Conservation (phyloP, 1,139 yeast species). For the Geotrichum candidum region DNA sequence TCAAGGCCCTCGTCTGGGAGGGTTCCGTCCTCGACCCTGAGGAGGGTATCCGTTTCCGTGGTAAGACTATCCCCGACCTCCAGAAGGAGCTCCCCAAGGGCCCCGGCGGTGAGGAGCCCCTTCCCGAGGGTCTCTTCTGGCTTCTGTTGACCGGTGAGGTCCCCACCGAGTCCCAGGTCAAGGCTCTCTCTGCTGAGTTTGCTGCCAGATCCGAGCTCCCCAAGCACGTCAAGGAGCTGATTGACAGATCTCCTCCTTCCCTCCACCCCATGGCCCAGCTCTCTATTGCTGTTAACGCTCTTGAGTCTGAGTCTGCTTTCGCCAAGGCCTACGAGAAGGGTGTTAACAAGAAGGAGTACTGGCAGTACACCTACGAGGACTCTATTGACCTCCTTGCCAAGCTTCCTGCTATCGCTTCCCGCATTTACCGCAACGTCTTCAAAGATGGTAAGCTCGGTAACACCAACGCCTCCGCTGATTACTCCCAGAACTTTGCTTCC, state of each 20-base stretch:
- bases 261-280: conserved; percentile 70
- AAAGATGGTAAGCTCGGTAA: conserved; percentile 72
- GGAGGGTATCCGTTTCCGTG: conserved; percentile 98
- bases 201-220: conserved; percentile 56
- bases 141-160: conserved; percentile 55
- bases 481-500: conserved; percentile 86
- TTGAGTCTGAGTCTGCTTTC: conserved; percentile 58
- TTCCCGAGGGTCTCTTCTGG: conserved; percentile 64
- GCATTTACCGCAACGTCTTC: conserved; percentile 62
- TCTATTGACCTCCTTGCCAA: conserved; percentile 58
- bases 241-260: conserved; percentile 51
- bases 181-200: conserved; percentile 48
- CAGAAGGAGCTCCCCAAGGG: conserved; percentile 91
- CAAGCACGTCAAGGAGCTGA: conserved; percentile 46
- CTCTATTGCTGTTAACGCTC: conserved; percentile 58
- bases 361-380: conserved; percentile 65
- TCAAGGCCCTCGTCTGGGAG: conserved; percentile 97
- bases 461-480: conserved; percentile 72
- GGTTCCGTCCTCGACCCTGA: conserved; percentile 97
- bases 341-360: conserved; percentile 59
- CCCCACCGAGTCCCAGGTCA: conserved; percentile 52
- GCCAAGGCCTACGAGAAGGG: conserved; percentile 63
- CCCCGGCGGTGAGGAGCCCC: conserved; percentile 65
- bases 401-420: conserved; percentile 59
- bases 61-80: conserved; percentile 93